Base-by-base conservation (phyloP, 768 basidiomycete species). In the Suillus bovinus region DNA sequence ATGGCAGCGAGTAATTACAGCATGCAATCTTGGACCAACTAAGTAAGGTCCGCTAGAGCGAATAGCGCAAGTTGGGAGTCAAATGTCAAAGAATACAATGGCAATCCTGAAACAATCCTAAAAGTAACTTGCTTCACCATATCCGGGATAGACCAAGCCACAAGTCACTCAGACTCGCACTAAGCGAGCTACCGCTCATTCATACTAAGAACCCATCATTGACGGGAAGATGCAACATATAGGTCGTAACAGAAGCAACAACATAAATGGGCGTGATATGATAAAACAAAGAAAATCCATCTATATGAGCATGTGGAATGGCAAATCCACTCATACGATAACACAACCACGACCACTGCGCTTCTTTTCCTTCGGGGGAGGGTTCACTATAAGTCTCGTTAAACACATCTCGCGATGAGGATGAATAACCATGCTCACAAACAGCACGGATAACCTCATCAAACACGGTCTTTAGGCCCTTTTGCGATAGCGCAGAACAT, bases 401-500 rank as follows among this genome's bases (percentile, higher is more conserved):
- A 38, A 16, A 36, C 58, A 42, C 11, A 58, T 68, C 41, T 54
- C 46, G 59, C 34, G 41, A 38, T 59, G 58, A 52, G 33, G 66
- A 49, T 34, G 33, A 50, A 39, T 47, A 47, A 7, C 14, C 58
- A 41, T 39, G 89, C 93, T 86, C 75, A 94, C 93, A 80, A 69
- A 99, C 96, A 61, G 94, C 94, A 60, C 97, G 87, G 70, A 99
- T 99, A 47, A 97, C 97, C 78, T 99, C 97, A 75, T 99, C 97
- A 74, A 99, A 99, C 49, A 99, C 97, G 62, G 91, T 96, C 86
- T 99, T 99, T 73, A 99, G 80, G 17, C 96, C 96, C 79, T 99
- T 97, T 82, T 99, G 97, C 53, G 96, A 98, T 71, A 96, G 80
- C 38, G 96, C 94, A 33, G 94, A 96, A 76, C 95, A 97, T 76